Evolutionary conservation across 805 yeast species (phyloP).

Genomic region (Lachancea sp.): DNA sequence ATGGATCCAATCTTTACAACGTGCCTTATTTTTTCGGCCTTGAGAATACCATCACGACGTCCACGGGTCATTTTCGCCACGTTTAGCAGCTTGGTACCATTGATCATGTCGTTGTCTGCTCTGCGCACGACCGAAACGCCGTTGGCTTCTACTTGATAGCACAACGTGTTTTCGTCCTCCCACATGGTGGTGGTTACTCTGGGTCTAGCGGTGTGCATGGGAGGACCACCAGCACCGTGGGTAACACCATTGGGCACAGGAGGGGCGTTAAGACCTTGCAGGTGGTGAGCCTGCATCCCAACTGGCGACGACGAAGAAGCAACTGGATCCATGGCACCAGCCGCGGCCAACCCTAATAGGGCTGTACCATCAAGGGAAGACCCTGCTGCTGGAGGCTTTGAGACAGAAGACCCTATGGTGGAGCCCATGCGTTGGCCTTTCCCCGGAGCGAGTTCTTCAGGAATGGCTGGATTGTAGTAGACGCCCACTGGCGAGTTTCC

Average conservation of each 20-base stretch:
- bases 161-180: slow-evolving; percentile 82
- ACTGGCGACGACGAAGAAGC: background rate
- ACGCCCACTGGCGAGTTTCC: slow-evolving; percentile 4
- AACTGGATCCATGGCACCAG: slow-evolving; percentile 7
- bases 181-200: slow-evolving; percentile 79
- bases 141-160: slow-evolving; percentile 80
- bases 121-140: slow-evolving; percentile 76
- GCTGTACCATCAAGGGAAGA: slow-evolving; percentile 6
- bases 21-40: slow-evolving; percentile 68
- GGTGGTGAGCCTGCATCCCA: background rate
- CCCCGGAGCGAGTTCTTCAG: slow-evolving; percentile 1
- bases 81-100: slow-evolving; percentile 75
- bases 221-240: background rate
- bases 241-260: background rate
- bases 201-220: slow-evolving; percentile 37
- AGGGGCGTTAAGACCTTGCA: background rate
- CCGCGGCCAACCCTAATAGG: slow-evolving; percentile 5
- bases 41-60: slow-evolving; percentile 75
- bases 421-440: slow-evolving; percentile 1
- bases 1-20: slow-evolving; percentile 82
- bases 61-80: slow-evolving; percentile 88
- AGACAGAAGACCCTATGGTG: background rate
- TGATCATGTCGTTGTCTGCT: slow-evolving; percentile 79
- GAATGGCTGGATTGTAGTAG: slow-evolving; percentile 2
- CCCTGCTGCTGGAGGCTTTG: background rate